These are phyloP conservation scores for Penicillium sp. DNA, from an alignment of 2,329 filamentous ascomycete species.

Conservation along the genomic window DNA sequence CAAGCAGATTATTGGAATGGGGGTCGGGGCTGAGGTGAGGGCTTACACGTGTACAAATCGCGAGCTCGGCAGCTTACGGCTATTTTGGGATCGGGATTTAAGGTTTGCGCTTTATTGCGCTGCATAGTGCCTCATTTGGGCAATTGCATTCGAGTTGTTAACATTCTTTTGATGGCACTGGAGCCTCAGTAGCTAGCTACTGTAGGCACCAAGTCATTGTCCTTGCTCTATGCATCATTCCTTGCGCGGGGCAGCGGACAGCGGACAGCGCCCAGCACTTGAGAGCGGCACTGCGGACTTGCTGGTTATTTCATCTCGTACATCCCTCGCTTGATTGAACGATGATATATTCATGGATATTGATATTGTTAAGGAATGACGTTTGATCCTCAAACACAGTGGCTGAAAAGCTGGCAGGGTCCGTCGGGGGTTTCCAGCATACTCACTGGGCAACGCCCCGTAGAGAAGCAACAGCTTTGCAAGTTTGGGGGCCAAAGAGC, in stretches of 20 bases:
- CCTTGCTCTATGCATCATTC: neutral
- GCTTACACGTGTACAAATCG: neutral
- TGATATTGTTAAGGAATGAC: too few species aligned
- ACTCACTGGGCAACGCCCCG: too few species aligned
- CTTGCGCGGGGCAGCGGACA: too few species aligned
- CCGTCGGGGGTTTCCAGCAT: neutral
- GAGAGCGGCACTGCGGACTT: too few species aligned
- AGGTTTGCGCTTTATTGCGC: neutral
- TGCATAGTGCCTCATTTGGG: neutral
- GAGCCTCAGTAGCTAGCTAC: neutral
- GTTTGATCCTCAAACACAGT: neutral
- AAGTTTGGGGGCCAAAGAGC: too few species aligned
- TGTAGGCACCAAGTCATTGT: neutral
- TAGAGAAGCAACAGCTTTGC: too few species aligned
- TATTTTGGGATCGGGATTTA: neutral
- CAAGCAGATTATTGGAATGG: neutral
- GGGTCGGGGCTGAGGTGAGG: neutral
- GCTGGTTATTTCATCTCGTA: neutral
- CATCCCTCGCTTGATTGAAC: neutral
- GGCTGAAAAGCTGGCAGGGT: neutral
- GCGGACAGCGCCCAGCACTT: too few species aligned
- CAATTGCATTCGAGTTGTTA: neutral
- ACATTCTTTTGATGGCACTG: neutral
- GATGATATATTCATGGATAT: neutral
- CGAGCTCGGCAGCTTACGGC: neutral